Evolutionary conservation across 2,329 filamentous ascomycete species (phyloP), one percentile per base, ranked within the genome.

Genomic region (Bipolaris victoriae): DNA sequence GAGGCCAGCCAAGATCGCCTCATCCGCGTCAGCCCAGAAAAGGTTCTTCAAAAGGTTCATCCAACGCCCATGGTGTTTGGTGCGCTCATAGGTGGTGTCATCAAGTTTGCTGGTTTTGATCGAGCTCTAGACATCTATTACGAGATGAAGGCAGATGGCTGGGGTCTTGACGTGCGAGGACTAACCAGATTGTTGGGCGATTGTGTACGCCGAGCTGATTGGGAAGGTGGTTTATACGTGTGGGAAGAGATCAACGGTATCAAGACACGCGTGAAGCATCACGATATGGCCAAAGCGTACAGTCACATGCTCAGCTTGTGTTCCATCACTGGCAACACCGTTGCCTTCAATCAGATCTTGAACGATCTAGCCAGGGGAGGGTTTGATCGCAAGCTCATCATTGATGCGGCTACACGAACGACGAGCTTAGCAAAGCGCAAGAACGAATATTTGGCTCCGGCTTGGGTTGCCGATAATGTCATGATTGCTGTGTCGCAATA

Each of bases 21-120:
- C 11, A 52, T 72, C 9, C 65, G 64, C 24, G 39, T 66, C 5
- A 65, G 49, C 46, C 55, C 64, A 11, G 52, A 54, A 2, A 73
- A 75, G 51, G 59, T 81, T 15, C 73, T 77, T n/a, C 80, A 82
- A 53, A 77, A 79, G 20, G 74, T 79, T 5, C 69, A 77, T 49
- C 76, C 79, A 1, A 80, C 76, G 1, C 80, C 80, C 3, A 72
- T 76, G 57, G 80, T 82, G 0, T 79, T 81, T 57, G 67, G 69
- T 11, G 69, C 75, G 2, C 59, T 82, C 15, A 75, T 82, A 35
- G 63, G 64, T 46, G 80, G 80, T 15, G 72, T 78, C 2, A 63
- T 81, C 36, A 72, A 76, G 47, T 82, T 82, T 57, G 72, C 74
- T 24, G 80, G 80, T 13, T 79, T 81, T 45, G 76, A 80, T 3